Percentiles rank a stretch among this genome's conserved stretches.
Conservation (phyloP, 129 eudicot genomes). For the Glebionis coronaria region DNA sequence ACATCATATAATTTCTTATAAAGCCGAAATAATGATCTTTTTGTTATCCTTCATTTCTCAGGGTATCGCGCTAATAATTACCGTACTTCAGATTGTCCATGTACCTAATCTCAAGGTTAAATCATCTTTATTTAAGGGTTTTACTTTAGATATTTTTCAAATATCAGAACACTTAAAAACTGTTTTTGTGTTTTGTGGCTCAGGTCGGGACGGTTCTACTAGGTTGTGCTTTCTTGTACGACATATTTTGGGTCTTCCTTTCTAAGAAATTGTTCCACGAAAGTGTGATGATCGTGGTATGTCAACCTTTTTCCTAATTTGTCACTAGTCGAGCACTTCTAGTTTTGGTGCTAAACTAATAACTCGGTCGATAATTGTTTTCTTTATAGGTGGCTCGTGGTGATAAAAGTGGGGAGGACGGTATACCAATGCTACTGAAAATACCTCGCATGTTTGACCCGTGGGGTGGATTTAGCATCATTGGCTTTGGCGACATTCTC, state of each 20-base stretch:
- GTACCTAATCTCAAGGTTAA: conserved; percentile 91
- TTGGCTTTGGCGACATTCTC: conserved; percentile 86
- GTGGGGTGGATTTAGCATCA: conserved; percentile 92
- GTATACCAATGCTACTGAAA: conserved; percentile 87
- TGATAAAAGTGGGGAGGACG: conserved; percentile 87
- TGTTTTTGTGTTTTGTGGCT: conserved; percentile 19
- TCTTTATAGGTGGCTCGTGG: conserved; percentile 78
- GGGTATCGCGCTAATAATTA: conserved; percentile 80
- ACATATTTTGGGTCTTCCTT: conserved; percentile 89
- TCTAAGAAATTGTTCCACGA: conserved; percentile 76
- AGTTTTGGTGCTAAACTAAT: not conserved
- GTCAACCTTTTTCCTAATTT: conserved; percentile 27
- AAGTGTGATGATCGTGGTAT: conserved; percentile 94
- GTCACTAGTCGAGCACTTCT: not conserved
- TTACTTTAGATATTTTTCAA: not conserved
- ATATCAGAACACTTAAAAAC: conserved; percentile 2
- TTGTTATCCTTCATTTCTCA: conserved; percentile 31
- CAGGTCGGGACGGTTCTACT: conserved; percentile 84
- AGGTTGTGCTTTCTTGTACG: conserved; percentile 78
- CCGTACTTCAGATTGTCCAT: conserved; percentile 87
- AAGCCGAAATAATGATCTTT: conserved; percentile 15
- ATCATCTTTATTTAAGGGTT: not conserved
- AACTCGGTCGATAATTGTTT: not conserved
- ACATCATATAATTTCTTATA: not conserved
- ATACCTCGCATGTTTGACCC: conserved; percentile 92